Conservation (phyloP, 257 asterid genomes). For the Primulina huaijiensis region DNA sequence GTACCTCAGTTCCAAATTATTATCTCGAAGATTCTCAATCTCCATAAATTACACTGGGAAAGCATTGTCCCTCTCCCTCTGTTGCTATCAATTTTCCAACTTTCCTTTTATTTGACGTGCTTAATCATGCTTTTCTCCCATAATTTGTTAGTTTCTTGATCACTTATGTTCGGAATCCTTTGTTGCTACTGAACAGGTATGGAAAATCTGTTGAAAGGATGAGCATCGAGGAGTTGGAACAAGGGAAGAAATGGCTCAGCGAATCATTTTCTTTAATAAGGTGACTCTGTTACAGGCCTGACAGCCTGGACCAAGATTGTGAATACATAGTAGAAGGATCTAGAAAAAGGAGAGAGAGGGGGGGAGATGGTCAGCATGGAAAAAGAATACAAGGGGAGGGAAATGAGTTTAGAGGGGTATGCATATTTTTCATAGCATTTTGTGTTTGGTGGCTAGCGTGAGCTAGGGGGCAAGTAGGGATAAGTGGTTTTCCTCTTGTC, state of each 20-base stretch:
- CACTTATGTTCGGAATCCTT: slow-evolving; percentile 2
- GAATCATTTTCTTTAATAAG: slow-evolving; percentile 71
- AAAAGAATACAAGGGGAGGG: neutral
- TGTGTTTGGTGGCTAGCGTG: neutral
- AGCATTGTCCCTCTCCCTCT: neutral
- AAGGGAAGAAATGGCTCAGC: slow-evolving; percentile 90
- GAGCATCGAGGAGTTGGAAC: slow-evolving; percentile 67
- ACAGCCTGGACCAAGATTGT: neutral
- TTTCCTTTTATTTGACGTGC: neutral
- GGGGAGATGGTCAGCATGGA: neutral
- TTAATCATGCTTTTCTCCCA: neutral
- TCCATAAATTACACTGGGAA: neutral
- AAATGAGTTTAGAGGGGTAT: neutral
- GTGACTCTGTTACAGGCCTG: neutral
- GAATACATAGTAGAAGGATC: neutral
- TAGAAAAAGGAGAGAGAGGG: neutral
- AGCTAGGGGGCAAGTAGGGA: too few species aligned
- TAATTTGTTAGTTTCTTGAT: neutral
- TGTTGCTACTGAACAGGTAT: slow-evolving; percentile 48
- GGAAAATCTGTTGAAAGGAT: slow-evolving; percentile 66
- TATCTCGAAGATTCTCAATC: neutral
- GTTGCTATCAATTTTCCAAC: neutral
- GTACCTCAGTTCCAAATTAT: neutral
- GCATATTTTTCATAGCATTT: neutral
- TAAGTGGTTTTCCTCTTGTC: neutral